Evolutionary conservation across 805 yeast species (phyloP), one percentile per base, ranked within the genome.

Genomic region (Hanseniaspora jakobsenii): DNA sequence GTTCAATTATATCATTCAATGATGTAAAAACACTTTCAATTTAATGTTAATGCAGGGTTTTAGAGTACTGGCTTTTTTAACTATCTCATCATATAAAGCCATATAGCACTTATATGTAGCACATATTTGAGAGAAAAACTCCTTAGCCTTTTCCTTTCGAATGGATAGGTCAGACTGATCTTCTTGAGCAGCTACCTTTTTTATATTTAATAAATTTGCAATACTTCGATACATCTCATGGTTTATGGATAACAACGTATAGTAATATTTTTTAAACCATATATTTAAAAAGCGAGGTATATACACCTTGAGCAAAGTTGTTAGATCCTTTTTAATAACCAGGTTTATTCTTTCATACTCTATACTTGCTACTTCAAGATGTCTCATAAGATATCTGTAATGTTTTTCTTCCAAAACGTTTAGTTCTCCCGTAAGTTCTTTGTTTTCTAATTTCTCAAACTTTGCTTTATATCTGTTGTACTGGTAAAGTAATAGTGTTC

Each of bases 161-260:
- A n/a, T n/a, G n/a, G n/a, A n/a, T n/a, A n/a, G n/a, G n/a, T n/a
- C n/a, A n/a, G n/a, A n/a, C n/a, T n/a, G n/a, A n/a, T n/a, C n/a
- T n/a, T n/a, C n/a, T n/a, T n/a, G n/a, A n/a, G n/a, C 6, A 18
- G 38, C 23, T 13, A 32, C 22, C 22, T 18, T 35, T 13, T 28
- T 32, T 18, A 41, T 37, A 19, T 36, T 31, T 17, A n/a, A 21
- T n/a, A 8, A 30, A 10, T 31, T 30, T 6, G 36, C 37, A n/a
- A 44, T 36, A 47, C 46, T 48, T 42, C 38, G 45, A 37, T 36
- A 44, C 10, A 38, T 7, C 23, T 31, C 17, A 38, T 38, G 38
- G n/a, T 12, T n/a, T 12, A 31, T n/a, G 29, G 35, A 38, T 30
- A 26, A 45, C 13, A 38, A 16, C 3, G 43, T 38, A 17, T 22